These are phyloP conservation scores for Takashimella tepidaria DNA, from an alignment of 1,284 basidiomycete genomes.

Conservation along the genomic window DNA sequence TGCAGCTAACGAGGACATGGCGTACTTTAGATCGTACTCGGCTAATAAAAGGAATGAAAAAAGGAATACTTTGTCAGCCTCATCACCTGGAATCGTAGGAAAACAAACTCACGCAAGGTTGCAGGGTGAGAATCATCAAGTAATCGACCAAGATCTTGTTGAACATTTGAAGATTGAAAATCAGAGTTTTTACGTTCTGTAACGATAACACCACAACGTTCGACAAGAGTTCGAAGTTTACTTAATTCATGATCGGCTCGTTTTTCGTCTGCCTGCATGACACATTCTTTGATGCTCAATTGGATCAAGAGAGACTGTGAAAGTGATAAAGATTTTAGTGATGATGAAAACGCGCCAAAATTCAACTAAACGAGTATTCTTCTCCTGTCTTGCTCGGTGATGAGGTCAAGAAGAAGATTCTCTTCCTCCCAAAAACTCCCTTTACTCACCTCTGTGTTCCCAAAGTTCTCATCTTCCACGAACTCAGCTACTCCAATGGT, in stretches of 20 bases:
- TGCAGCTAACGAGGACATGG: conserved; percentile 74
- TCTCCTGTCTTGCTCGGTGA: too few species aligned
- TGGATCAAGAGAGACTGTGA: conserved; percentile 96
- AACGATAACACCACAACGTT: conserved; percentile 84
- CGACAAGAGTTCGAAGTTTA: conserved; percentile 76
- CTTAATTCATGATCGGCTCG: conserved; percentile 70
- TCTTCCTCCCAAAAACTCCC: neutral
- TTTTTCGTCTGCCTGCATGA: conserved; percentile 55
- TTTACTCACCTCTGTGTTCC: conserved; percentile 75
- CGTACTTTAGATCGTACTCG: conserved; percentile 70
- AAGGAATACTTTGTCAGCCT: conserved; percentile 2
- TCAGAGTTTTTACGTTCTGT: conserved; percentile 84
- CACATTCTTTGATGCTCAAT: conserved; percentile 90
- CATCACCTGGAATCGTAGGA: conserved; percentile 1
- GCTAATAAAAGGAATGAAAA: conserved; percentile 55
- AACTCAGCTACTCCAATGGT: conserved; percentile 71
- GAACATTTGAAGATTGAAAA: conserved; percentile 73
- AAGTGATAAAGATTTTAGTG: too few species aligned
- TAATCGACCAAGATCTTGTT: conserved; percentile 78
- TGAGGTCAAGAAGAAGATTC: too few species aligned
- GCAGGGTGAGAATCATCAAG: conserved; percentile 55
- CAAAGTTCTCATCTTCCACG: conserved; percentile 91
- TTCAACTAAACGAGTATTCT: too few species aligned
- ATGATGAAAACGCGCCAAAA: too few species aligned
- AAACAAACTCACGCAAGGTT: conserved; percentile 50